These are phyloP conservation scores for Apium graveolens DNA, from an alignment of 129 eudicot species.

Conservation along the genomic window DNA sequence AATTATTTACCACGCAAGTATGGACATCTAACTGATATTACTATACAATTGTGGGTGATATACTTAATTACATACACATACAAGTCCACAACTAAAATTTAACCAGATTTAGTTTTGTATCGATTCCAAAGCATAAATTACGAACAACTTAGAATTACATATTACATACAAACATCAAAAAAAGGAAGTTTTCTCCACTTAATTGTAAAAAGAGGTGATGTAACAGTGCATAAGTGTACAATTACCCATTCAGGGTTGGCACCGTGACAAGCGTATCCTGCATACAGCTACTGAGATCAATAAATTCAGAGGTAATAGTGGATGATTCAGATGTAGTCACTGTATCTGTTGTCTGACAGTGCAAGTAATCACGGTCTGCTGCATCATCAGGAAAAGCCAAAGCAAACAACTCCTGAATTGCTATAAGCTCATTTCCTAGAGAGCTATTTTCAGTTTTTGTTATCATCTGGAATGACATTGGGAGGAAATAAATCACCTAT, in stretches of 20 bases:
- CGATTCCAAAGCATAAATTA: background rate
- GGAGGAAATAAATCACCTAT: background rate
- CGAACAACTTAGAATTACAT: background rate
- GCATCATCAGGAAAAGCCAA: constrained; percentile 39
- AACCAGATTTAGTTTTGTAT: background rate
- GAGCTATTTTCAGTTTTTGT: constrained; percentile 31
- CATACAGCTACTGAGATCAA: constrained; percentile 76
- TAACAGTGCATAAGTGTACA: background rate
- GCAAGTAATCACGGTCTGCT: constrained; percentile 22
- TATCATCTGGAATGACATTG: constrained; percentile 50
- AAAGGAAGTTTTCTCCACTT: background rate
- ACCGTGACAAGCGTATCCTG: constrained; percentile 60
- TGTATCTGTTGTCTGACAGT: constrained; percentile 16
- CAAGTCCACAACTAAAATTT: background rate
- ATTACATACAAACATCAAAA: background rate
- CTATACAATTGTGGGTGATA: background rate
- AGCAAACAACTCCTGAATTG: constrained; percentile 54
- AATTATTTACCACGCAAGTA: background rate
- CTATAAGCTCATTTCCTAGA: constrained; percentile 36
- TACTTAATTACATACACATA: background rate
- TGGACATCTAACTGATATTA: background rate
- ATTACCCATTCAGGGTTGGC: constrained; percentile 84
- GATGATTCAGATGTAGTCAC: constrained; percentile 20
- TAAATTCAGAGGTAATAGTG: constrained; percentile 20
- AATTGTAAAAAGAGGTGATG: background rate